Evolutionary conservation across 768 basidiomycete species (phyloP).

Genomic region (Grammothele lineata): DNA sequence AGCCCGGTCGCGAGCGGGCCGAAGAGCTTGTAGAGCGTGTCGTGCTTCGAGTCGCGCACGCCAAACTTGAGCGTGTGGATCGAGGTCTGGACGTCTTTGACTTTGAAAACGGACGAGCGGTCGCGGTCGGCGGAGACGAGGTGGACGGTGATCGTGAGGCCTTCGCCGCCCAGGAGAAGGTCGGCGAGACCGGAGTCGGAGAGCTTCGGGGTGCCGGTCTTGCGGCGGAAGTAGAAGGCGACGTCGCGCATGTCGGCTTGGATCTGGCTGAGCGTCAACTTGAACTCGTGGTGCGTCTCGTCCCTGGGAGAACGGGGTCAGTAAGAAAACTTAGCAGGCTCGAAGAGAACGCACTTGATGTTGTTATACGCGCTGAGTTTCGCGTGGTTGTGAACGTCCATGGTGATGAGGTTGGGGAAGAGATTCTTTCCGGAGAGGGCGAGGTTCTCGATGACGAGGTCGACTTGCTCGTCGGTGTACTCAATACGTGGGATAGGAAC

Average conservation of each 20-base stretch:
- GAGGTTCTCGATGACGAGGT: constrained; percentile 92
- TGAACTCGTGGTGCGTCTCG: constrained; percentile 67
- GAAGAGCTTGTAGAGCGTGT: constrained; percentile 81
- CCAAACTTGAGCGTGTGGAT: constrained; percentile 86
- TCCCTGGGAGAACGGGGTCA: constrained; percentile 32
- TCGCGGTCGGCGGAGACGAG: constrained; percentile 58
- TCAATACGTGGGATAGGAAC: constrained; percentile 92
- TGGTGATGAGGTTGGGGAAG: constrained; percentile 71
- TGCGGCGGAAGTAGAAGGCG: constrained; percentile 88
- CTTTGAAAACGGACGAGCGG: constrained; percentile 65
- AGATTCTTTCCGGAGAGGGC: constrained; percentile 84
- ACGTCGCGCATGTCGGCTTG: constrained; percentile 94
- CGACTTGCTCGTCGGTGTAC: constrained; percentile 82
- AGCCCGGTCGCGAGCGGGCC: constrained; percentile 73
- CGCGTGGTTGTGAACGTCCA: constrained; percentile 78
- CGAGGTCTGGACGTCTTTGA: constrained; percentile 67
- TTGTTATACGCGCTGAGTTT: constrained; percentile 77
- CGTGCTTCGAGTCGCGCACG: constrained; percentile 89
- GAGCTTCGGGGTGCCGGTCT: constrained; percentile 77
- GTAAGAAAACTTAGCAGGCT: neutral
- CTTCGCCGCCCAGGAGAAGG: constrained; percentile 78
- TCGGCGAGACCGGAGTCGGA: constrained; percentile 83
- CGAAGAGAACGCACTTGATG: constrained; percentile 18
- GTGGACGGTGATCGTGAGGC: constrained; percentile 64
- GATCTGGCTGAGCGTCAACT: constrained; percentile 74